Conservation (phyloP, 192 early-diverging fungal species). For the Entomortierella chlamydospora region DNA sequence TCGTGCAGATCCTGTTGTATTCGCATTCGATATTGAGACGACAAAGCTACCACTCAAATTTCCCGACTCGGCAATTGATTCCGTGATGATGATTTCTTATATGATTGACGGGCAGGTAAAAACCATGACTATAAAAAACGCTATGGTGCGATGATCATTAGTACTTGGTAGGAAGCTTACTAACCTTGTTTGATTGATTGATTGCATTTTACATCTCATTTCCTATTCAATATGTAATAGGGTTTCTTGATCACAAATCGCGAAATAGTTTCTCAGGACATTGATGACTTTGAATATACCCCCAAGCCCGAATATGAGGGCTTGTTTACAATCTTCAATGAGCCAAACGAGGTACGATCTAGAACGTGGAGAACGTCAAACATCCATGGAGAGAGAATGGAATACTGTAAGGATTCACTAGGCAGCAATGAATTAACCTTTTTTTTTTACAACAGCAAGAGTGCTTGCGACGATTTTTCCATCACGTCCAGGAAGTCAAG, state of each 20-base stretch:
- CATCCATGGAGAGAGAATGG: no score
- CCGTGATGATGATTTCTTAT: slow-evolving; percentile 99
- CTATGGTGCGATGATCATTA: not conserved
- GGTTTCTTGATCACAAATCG: slow-evolving; percentile 98
- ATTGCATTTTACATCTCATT: no score
- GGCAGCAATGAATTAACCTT: no score
- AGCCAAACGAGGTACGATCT: slow-evolving; percentile 79
- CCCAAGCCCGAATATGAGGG: slow-evolving; percentile 96
- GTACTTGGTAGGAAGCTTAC: no score
- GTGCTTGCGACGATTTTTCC: slow-evolving; percentile 88
- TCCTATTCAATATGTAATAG: slow-evolving; percentile 49
- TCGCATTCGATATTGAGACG: slow-evolving; percentile 99
- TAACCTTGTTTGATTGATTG: no score
- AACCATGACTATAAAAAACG: not conserved
- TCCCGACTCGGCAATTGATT: slow-evolving; percentile 89
- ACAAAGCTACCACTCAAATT: slow-evolving; percentile 98
- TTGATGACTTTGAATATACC: slow-evolving; percentile 98
- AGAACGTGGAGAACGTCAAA: not conserved
- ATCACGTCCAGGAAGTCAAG: slow-evolving; percentile 84
- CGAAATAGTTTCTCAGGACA: slow-evolving; percentile 94
- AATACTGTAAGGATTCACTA: no score
- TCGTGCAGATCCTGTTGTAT: slow-evolving; percentile 93
- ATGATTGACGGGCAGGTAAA: slow-evolving; percentile 97
- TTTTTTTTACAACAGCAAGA: slow-evolving; percentile 56
- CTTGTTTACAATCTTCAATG: slow-evolving; percentile 97